Conservation (phyloP, 2,329 filamentous ascomycete genomes). For the Apiospora arundinis region DNA sequence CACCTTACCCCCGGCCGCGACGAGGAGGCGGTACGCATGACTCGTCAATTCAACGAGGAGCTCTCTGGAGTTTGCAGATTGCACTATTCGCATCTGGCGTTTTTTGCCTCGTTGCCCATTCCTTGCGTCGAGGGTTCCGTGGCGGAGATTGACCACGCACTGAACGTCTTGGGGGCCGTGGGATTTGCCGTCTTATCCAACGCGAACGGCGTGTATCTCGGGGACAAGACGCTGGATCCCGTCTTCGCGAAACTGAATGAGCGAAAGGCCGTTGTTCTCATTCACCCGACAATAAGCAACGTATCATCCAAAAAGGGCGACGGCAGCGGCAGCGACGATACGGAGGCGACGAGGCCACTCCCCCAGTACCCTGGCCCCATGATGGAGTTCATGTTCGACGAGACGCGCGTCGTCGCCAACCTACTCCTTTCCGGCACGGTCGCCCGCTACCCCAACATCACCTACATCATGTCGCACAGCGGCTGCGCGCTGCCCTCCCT, state of each 20-base stretch:
- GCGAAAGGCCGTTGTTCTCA: conserved; percentile 47
- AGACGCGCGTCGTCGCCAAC: conserved; percentile 53
- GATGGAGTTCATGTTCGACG: conserved; percentile 60
- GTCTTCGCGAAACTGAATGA: conserved; percentile 49
- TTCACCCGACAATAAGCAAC: conserved; percentile 48
- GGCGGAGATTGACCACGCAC: conserved; percentile 44
- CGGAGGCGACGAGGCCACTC: conserved; percentile 31
- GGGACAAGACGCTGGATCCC: conserved; percentile 44
- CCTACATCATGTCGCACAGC: conserved; percentile 54
- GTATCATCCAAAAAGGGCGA: conserved; percentile 19
- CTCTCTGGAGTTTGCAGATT: conserved; percentile 36
- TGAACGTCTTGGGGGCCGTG: conserved; percentile 41
- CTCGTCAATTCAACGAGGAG: conserved; percentile 40
- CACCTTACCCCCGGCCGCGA: conserved; percentile 45
- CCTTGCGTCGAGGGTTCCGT: conserved; percentile 40
- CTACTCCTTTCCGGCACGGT: conserved; percentile 55
- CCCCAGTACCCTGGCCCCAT: conserved; percentile 43
- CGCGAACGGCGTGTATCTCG: conserved; percentile 48
- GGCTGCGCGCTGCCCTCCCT: conserved; percentile 53
- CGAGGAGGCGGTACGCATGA: conserved; percentile 36
- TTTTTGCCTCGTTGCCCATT: conserved; percentile 47
- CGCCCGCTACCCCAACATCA: conserved; percentile 50
- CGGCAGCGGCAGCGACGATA: conserved; percentile 29
- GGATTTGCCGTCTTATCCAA: conserved; percentile 52
- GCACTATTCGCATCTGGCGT: conserved; percentile 44